Evolutionary conservation across 1,139 yeast species (phyloP).

Genomic region (Blastobotrys proliferans): DNA sequence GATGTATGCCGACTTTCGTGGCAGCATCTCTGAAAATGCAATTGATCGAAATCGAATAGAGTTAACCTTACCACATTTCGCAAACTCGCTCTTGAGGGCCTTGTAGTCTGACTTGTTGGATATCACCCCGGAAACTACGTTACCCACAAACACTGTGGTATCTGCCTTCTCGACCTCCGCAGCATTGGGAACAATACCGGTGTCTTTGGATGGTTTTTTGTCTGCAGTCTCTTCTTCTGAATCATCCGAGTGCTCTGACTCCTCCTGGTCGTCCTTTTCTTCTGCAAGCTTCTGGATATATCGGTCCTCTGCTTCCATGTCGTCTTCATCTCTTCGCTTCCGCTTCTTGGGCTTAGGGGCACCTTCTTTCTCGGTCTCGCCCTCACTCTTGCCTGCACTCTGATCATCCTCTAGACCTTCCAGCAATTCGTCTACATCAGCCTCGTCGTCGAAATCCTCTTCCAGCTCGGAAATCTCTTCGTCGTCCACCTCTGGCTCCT

Average conservation of each 20-base stretch:
- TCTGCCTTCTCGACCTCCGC: conserved; percentile 78
- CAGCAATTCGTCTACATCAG: conserved; percentile 21
- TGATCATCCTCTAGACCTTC: conserved; percentile 17
- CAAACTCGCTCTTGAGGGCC: conserved; percentile 59
- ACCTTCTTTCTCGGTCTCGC: conserved; percentile 8
- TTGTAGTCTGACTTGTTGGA: conserved; percentile 60
- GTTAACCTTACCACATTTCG: conserved; percentile 55
- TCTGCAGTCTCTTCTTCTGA: conserved; percentile 30
- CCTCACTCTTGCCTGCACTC: not conserved
- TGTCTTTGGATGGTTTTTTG: conserved; percentile 12
- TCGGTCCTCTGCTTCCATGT: conserved; percentile 24
- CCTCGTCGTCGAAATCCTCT: conserved; percentile 27
- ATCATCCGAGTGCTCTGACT: too few relatives aligned
- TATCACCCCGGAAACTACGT: conserved; percentile 64
- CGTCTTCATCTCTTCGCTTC: conserved; percentile 26
- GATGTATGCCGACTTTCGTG: conserved; percentile 88
- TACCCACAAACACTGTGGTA: conserved; percentile 85
- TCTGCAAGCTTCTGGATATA: conserved; percentile 23
- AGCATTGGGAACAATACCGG: conserved; percentile 15
- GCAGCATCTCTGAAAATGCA: conserved; percentile 81
- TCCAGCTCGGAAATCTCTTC: conserved; percentile 23
- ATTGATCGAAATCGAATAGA: conserved; percentile 89
- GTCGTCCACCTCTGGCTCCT: conserved; percentile 20
- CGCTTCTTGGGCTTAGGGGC: conserved; percentile 24
- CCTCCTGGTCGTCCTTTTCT: conserved; percentile 22